Percentiles rank a stretch among this genome's conserved stretches.
Conservation (phyloP, 805 yeast species). For the Schwanniomyces pseudopolymorphus region DNA sequence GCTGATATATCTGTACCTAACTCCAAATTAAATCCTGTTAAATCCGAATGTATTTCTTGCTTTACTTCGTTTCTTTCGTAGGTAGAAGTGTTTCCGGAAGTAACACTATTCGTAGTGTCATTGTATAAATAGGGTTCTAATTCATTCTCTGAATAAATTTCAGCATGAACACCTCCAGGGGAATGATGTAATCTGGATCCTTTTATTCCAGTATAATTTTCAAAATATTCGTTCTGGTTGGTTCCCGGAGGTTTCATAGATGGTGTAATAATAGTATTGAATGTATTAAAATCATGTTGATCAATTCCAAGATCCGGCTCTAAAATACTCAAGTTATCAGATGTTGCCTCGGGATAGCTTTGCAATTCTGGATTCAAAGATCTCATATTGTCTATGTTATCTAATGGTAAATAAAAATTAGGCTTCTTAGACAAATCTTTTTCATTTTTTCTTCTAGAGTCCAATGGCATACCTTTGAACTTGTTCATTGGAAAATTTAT, state of each 20-base stretch:
- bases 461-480: not conserved
- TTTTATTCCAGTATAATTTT: not conserved
- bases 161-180: not conserved
- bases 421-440: slow-evolving; percentile 18
- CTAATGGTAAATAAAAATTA: slow-evolving; percentile 26
- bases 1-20: slow-evolving; percentile 5
- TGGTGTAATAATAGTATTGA: slow-evolving; percentile 24
- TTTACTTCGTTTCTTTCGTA: not conserved
- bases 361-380: not conserved
- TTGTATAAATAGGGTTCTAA: slow-evolving; percentile 2
- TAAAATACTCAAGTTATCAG: slow-evolving; percentile 11
- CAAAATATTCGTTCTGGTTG: slow-evolving; percentile 13
- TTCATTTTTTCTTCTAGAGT: slow-evolving; percentile 4
- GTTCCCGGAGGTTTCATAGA: slow-evolving; percentile 32
- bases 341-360: not conserved
- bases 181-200: not conserved
- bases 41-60: slow-evolving; percentile 10
- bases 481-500: not conserved
- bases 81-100: slow-evolving; percentile 6
- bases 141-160: not conserved
- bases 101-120: slow-evolving; percentile 1
- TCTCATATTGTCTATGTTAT: slow-evolving; percentile 15
- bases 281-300: slow-evolving; percentile 5
- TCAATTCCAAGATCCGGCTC: slow-evolving; percentile 15
- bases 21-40: slow-evolving; percentile 21